Conservation (phyloP, 2,329 filamentous ascomycete genomes). For the Ophiocordyceps camponoti-saundersi region DNA sequence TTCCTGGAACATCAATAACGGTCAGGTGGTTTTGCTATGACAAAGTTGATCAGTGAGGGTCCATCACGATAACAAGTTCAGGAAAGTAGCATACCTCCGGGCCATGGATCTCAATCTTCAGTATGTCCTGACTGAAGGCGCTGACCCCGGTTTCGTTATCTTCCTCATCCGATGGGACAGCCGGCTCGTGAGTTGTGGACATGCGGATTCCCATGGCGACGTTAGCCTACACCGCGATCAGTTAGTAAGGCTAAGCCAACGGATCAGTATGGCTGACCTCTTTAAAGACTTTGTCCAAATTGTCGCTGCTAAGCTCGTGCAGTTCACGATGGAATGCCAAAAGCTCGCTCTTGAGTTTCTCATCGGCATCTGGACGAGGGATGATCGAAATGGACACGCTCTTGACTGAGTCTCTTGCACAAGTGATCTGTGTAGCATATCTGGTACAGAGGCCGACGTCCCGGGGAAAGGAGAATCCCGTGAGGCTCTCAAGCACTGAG, state of each 20-base stretch:
- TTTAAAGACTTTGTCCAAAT: conserved; percentile 20
- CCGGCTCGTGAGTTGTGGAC: neutral
- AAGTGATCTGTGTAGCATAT: conserved; percentile 21
- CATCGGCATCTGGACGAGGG: conserved; percentile 5
- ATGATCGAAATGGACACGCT: conserved; percentile 24
- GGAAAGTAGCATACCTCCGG: conserved; percentile 13
- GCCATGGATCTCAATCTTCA: conserved; percentile 23
- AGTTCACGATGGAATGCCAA: conserved; percentile 11
- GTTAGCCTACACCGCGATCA: conserved; percentile 16
- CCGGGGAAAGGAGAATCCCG: conserved; percentile 29
- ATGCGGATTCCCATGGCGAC: conserved; percentile 24
- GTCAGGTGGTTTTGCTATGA: conserved; percentile 23
- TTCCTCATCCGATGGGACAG: no score
- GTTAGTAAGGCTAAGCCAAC: neutral
- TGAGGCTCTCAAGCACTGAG: conserved; percentile 57
- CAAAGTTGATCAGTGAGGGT: no score
- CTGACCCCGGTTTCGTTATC: neutral
- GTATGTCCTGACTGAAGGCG: conserved; percentile 27
- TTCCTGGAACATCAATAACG: conserved; percentile 35
- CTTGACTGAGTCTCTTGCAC: conserved; percentile 11
- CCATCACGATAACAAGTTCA: no score
- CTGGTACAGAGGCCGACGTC: conserved; percentile 27
- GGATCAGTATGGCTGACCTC: conserved; percentile 13
- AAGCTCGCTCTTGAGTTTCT: conserved; percentile 3
- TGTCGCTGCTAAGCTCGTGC: conserved; percentile 8